phyloP scores from a whole-genome alignment of 2,329 filamentous ascomycete species.

The Aureobasidium sp. region DNA sequence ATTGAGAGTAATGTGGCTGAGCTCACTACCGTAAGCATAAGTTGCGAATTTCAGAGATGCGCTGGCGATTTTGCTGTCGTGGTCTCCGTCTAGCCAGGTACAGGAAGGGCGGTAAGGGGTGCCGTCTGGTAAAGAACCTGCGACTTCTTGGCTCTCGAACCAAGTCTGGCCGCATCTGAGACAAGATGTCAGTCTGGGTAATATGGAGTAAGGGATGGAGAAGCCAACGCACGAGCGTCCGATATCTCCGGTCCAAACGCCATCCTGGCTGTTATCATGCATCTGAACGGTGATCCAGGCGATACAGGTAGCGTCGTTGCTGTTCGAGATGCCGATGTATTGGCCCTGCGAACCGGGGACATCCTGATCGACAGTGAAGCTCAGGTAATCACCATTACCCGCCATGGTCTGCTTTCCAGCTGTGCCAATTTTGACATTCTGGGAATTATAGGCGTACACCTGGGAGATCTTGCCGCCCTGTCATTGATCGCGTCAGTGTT shows the following conservation, averaged over 20 bases:
- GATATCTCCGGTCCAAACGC: not conserved
- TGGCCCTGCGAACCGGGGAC: not conserved
- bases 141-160: not conserved
- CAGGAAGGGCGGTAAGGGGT: not conserved
- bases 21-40: not conserved
- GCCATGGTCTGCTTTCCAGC: not conserved
- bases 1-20: not conserved
- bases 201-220: too few relatives aligned
- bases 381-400: not conserved
- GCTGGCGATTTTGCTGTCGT: not conserved
- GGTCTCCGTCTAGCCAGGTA: not conserved
- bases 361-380: not conserved
- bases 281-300: not conserved
- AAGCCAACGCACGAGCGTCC: not conserved
- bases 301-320: not conserved
- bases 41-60: not conserved
- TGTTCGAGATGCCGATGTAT: not conserved
- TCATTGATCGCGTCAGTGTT: not conserved
- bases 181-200: not conserved
- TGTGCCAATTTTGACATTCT: not conserved
- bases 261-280: not conserved
- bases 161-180: not conserved
- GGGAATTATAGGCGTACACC: not conserved
- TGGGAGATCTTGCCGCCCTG: not conserved
- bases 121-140: not conserved